Conservation (phyloP, 495 filamentous ascomycete species). For the Podospora appendiculata region DNA sequence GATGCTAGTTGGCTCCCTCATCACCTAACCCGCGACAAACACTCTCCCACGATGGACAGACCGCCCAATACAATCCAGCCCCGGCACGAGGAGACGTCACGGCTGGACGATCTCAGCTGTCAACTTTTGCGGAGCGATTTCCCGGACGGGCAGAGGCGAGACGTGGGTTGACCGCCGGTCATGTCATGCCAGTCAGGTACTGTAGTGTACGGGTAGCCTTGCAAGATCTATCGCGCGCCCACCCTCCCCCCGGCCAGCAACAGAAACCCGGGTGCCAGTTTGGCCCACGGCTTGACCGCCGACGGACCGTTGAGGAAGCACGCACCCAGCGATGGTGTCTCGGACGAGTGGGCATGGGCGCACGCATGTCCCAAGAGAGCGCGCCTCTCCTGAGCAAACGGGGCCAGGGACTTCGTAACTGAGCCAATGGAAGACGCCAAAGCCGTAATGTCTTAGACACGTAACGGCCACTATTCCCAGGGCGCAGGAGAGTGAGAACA, state of each 20-base stretch:
- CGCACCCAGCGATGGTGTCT: background rate
- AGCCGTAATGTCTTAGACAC: background rate
- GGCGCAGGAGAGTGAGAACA: background rate
- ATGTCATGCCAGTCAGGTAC: too few relatives aligned
- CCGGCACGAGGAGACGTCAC: background rate
- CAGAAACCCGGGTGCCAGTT: too few relatives aligned
- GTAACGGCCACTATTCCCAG: conserved; percentile 6
- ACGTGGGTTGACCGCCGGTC: too few relatives aligned
- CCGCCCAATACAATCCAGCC: background rate
- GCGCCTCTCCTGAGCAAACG: background rate
- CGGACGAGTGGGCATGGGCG: background rate
- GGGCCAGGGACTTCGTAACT: background rate
- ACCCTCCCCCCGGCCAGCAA: background rate
- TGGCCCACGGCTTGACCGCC: too few relatives aligned
- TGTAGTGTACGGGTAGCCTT: too few relatives aligned
- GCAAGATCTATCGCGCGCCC: background rate
- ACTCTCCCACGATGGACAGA: background rate
- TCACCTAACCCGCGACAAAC: background rate
- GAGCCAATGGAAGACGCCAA: conserved; percentile 4
- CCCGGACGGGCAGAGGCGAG: conserved; percentile 3
- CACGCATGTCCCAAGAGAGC: too few relatives aligned
- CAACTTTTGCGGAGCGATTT: background rate
- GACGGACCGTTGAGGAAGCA: too few relatives aligned
- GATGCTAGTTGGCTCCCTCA: background rate
- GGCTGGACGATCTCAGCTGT: conserved; percentile 7